Percentiles rank a stretch among this genome's conserved stretches.
Evolutionary conservation across 2,329 filamentous ascomycete genomes (phyloP).

Genomic region (Xylariaceae sp.): DNA sequence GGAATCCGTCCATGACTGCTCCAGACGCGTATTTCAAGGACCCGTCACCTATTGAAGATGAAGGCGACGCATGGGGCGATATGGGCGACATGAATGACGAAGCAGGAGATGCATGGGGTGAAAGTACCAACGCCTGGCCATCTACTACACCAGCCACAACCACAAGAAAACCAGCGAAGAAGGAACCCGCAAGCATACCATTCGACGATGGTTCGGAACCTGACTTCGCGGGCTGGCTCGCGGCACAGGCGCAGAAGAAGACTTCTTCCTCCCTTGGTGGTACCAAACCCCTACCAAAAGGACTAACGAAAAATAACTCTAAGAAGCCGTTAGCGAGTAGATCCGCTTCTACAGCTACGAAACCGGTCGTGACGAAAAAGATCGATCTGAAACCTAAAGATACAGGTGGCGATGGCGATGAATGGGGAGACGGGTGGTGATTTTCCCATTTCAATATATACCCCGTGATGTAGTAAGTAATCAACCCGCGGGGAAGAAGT

Average conservation of each 20-base stretch:
- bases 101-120: constrained; percentile 67
- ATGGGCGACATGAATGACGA: constrained; percentile 57
- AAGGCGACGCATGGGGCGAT: constrained; percentile 78
- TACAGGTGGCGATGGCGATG: constrained; percentile 62
- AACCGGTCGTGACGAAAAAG: constrained; percentile 61
- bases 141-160: constrained; percentile 7
- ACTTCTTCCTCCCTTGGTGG: constrained; percentile 32
- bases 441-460: too few relatives aligned
- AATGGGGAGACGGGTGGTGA: constrained; percentile 72
- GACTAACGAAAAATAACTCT: constrained; percentile 66
- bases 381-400: constrained; percentile 72
- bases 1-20: constrained; percentile 55
- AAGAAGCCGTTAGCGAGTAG: constrained; percentile 48
- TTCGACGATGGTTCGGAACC: constrained; percentile 89
- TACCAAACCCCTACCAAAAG: constrained; percentile 79
- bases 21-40: constrained; percentile 48
- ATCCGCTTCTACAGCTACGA: constrained; percentile 32
- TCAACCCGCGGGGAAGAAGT: too few relatives aligned
- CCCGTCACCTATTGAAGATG: constrained; percentile 60
- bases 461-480: too few relatives aligned
- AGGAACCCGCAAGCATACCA: constrained; percentile 51
- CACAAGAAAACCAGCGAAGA: constrained; percentile 34
- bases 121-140: constrained; percentile 31
- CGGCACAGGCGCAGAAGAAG: constrained; percentile 81
- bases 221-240: constrained; percentile 95